Evolutionary conservation across 305 asterid species (phyloP), one percentile per base, ranked within the genome.

Genomic region (Ruellia speciosa): DNA sequence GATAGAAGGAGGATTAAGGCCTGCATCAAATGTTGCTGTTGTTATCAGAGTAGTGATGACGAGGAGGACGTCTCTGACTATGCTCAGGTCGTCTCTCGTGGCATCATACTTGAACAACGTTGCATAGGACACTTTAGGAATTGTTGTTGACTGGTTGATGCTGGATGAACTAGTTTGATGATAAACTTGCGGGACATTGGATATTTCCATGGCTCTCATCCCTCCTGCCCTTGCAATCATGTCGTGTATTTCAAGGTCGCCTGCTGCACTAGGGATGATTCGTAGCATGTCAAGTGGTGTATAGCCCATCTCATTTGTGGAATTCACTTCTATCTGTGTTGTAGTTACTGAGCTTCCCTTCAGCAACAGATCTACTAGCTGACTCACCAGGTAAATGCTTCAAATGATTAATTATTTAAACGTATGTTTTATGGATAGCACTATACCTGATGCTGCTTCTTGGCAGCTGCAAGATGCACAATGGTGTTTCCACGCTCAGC

Each of bases 191-290:
- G 31, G 2, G 31, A 4, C 3, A 24, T 24, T 24, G 31, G 31
- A 24, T 24, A 24, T 24, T 24, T 24, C 40, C 4, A n/a, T 48
- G 43, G 65, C 47, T 13, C 55, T 19, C 1, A 16, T 4, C 18
- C 64, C 59, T 47, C 43, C 53, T 9, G 65, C 72, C 58, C 10
- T 58, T 18, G 54, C 59, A 18, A 75, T 68, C 47, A 71, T 65
- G 14, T 72, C 70, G 20, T 71, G 72, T 2, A 72, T 75, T 50
- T 65, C 81, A 15, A 47, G 34, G 52, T 69, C 75, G 5, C 66
- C 81, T 9, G 49, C 48, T 12, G 54, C 75, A 61, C 57, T 68
- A 0, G 51, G 49, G 11, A 17, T 5, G 13, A 39, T 24, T 2
- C 31, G 55, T 37, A 55, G 24, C 12, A 45, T 40, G 39, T 55